Percentiles rank a stretch among this genome's conserved stretches.
These are phyloP conservation scores for Ganoderma sinense DNA, from an alignment of 1,284 basidiomycete species.

Conservation along the genomic window DNA sequence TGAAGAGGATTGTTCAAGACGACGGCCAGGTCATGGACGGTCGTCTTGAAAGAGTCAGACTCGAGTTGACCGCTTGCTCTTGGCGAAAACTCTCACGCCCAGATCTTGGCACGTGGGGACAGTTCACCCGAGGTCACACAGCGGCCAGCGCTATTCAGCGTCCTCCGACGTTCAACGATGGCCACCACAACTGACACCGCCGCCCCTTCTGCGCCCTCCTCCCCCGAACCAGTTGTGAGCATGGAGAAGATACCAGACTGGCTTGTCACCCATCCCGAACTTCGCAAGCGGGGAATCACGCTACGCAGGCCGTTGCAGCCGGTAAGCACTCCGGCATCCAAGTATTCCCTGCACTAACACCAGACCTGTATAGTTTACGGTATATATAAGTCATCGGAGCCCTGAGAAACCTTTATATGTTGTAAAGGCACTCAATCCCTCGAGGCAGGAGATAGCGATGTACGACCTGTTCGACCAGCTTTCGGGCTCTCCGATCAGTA, in stretches of 20 bases:
- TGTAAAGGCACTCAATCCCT: not conserved
- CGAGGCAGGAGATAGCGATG: not conserved
- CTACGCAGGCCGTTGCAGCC: not conserved
- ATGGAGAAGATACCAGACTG: not conserved
- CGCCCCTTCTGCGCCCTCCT: too few relatives aligned
- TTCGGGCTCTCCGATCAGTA: not conserved
- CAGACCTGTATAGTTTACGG: not conserved
- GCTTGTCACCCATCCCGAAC: not conserved
- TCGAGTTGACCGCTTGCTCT: too few relatives aligned
- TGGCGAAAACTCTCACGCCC: too few relatives aligned
- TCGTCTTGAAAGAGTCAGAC: too few relatives aligned
- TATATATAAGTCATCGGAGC: not conserved
- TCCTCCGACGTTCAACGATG: too few relatives aligned
- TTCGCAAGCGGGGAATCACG: not conserved
- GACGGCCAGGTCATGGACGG: too few relatives aligned
- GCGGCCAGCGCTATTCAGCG: too few relatives aligned
- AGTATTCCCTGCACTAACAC: not conserved
- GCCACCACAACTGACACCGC: too few relatives aligned
- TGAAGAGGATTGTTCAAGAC: too few relatives aligned
- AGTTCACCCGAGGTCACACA: too few relatives aligned
- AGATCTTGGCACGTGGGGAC: too few relatives aligned
- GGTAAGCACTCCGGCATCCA: not conserved
- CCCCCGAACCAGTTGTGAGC: not conserved
- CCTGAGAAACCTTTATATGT: not conserved
- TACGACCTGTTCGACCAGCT: not conserved